Evolutionary conservation across 208 protist genomes (phyloP).

Genomic region (Acanthamoeba sp.): DNA sequence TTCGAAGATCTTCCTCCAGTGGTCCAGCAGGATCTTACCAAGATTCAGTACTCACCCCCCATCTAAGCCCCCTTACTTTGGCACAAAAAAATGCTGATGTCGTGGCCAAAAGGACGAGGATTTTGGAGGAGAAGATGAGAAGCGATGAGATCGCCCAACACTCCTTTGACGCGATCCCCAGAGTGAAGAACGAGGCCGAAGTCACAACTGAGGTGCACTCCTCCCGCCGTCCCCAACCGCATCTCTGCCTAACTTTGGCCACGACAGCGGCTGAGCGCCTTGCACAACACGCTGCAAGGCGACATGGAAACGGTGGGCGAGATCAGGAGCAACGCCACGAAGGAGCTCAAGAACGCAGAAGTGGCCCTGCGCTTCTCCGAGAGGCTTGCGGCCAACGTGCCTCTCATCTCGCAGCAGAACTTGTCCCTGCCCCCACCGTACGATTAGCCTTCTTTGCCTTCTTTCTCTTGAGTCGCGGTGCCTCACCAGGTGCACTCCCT

Average conservation of each 20-base stretch:
- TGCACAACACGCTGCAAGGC: constrained; percentile 49
- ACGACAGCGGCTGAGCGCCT: constrained; percentile 23
- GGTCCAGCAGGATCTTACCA: constrained; percentile 52
- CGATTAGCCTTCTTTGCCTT: background rate
- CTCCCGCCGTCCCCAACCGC: too few relatives aligned
- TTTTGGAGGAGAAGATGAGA: constrained; percentile 52
- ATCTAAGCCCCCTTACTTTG: background rate
- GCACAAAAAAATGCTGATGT: background rate
- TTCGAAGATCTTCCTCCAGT: constrained; percentile 53
- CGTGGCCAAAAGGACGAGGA: background rate
- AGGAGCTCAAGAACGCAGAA: constrained; percentile 73
- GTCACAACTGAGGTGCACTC: background rate
- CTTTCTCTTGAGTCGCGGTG: background rate
- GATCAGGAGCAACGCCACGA: constrained; percentile 17
- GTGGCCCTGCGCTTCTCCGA: background rate
- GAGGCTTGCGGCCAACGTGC: background rate
- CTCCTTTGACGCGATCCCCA: background rate
- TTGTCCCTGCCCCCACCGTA: background rate
- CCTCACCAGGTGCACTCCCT: background rate
- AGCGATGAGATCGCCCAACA: constrained; percentile 68
- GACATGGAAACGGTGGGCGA: constrained; percentile 55
- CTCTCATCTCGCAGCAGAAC: constrained; percentile 54
- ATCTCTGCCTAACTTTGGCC: too few relatives aligned
- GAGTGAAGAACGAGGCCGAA: background rate
- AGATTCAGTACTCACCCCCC: constrained; percentile 46